Conservation (phyloP, 352 stramenopile species). For the Phytopythium chamaehyphon region DNA sequence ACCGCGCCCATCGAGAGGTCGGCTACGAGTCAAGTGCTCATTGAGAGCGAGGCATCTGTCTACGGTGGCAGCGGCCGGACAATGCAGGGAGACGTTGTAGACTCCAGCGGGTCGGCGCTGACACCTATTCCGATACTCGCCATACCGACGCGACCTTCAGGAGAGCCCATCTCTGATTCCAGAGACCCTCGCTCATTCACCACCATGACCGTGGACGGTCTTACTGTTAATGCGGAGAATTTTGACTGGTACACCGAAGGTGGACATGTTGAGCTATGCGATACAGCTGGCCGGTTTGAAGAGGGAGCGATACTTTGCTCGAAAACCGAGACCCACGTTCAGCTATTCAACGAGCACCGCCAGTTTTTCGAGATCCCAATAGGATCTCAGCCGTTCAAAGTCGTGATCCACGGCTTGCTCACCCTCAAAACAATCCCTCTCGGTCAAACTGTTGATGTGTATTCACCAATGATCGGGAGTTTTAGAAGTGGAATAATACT, state of each 20-base stretch:
- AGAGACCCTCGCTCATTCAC: conserved; percentile 1
- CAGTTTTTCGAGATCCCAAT: conserved; percentile 48
- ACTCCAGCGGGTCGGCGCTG: no score
- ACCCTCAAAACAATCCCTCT: conserved; percentile 40
- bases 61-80: background rate
- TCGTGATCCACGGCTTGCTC: conserved; percentile 45
- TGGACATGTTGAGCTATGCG: conserved; percentile 44
- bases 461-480: conserved; percentile 40
- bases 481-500: conserved; percentile 35
- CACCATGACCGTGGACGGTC: conserved; percentile 6
- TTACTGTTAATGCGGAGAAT: conserved; percentile 8
- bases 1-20: background rate
- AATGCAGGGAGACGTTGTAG: background rate
- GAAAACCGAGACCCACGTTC: conserved; percentile 26
- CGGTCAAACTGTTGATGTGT: conserved; percentile 45
- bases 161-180: background rate
- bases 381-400: conserved; percentile 38
- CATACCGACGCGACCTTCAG: background rate
- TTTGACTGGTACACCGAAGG: conserved; percentile 61
- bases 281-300: conserved; percentile 22
- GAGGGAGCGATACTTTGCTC: conserved; percentile 52
- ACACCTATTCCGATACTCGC: conserved; percentile 1
- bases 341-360: conserved; percentile 47
- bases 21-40: background rate
- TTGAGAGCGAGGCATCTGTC: background rate